These are phyloP conservation scores for Flaveria trinervia DNA, from an alignment of 129 eudicot genomes.

Conservation along the genomic window DNA sequence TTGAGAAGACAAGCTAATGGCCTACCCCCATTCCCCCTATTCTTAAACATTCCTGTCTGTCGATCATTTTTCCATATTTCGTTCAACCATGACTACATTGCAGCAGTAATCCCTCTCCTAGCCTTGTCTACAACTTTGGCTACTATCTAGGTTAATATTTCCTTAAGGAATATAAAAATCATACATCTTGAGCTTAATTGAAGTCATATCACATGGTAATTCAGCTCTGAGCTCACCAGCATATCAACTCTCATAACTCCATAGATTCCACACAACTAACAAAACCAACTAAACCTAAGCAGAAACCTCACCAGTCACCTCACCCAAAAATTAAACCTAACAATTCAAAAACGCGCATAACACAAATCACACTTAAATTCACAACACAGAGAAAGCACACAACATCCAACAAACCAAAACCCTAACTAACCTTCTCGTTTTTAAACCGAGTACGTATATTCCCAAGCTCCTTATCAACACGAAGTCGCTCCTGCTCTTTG, in stretches of 20 bases:
- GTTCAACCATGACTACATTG: conserved; percentile 23
- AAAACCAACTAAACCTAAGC: conserved; percentile 17
- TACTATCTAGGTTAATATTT: not conserved
- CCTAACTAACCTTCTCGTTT: conserved; percentile 76
- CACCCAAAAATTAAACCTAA: conserved; percentile 18
- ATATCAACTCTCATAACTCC: not conserved
- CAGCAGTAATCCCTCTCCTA: conserved; percentile 29
- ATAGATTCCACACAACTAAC: not conserved
- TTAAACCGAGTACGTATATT: conserved; percentile 91
- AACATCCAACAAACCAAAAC: conserved; percentile 13
- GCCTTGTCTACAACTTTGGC: conserved; percentile 13
- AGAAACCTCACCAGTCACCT: not conserved
- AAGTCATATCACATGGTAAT: not conserved
- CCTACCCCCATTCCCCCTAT: not conserved
- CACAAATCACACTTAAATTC: not conserved
- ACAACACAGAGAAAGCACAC: not conserved
- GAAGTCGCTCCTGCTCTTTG: conserved; percentile 91
- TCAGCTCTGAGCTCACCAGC: conserved; percentile 25
- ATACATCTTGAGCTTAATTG: not conserved
- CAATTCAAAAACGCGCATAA: not conserved
- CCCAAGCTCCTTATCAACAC: conserved; percentile 98
- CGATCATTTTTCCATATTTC: not conserved
- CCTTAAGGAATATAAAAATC: not conserved
- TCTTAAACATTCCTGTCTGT: too few relatives aligned
- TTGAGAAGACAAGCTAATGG: not conserved